Evolutionary conservation across 108 stramenopile species (phyloP).

Genomic region (Seminavis robusta): DNA sequence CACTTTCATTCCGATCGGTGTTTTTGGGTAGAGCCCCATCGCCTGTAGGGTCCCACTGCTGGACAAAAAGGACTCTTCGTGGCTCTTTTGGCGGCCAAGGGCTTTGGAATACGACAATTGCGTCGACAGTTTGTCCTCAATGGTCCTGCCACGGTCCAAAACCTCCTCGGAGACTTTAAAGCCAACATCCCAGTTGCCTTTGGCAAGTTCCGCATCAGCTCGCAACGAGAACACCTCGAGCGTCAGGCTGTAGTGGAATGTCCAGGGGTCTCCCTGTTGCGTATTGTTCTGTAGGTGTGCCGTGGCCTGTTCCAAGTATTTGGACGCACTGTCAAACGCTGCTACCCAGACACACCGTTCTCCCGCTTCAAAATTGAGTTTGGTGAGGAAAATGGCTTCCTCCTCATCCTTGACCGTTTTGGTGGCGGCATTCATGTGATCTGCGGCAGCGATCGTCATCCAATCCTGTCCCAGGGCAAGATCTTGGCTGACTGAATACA

Average conservation of each 20-base stretch:
- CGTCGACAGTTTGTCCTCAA: slow-evolving; percentile 11
- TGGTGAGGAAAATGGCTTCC: slow-evolving; percentile 9
- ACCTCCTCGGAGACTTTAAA: slow-evolving; percentile 2
- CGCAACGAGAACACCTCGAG: slow-evolving; percentile 3
- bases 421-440: slow-evolving; percentile 15
- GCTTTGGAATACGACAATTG: neutral
- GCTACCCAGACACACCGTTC: neutral
- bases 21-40: neutral
- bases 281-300: neutral
- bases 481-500: no score
- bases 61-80: slow-evolving; percentile 2
- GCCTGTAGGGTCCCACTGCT: neutral
- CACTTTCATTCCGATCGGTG: no score
- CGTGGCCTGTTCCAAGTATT: slow-evolving; percentile 3
- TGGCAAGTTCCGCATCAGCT: slow-evolving; percentile 8
- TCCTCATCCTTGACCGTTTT: neutral
- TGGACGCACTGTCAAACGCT: slow-evolving; percentile 13
- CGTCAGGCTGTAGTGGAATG: slow-evolving; percentile 6
- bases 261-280: slow-evolving; percentile 5
- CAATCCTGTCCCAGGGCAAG: no score
- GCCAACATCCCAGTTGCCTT: slow-evolving; percentile 11
- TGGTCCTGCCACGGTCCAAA: neutral
- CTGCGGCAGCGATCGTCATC: slow-evolving; percentile 16
- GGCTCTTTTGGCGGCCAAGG: slow-evolving; percentile 8
- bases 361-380: slow-evolving; percentile 22